A percentile compares a stretch with the other conserved stretches of the same genome.
Conservation (phyloP, 768 basidiomycete species). For the Kwoniella dendrophila region DNA sequence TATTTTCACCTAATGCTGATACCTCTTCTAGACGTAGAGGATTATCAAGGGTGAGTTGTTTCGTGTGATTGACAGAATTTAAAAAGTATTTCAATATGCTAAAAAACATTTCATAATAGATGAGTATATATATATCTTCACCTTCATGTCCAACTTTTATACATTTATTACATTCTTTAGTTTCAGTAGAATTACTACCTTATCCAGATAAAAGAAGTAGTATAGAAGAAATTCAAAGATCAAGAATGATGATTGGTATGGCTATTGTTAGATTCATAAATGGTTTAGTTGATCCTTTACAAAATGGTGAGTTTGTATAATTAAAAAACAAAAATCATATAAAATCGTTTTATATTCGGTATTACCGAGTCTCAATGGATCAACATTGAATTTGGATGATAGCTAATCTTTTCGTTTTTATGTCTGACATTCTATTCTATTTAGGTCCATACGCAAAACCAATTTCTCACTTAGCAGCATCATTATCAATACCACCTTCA, state of each 20-base stretch:
- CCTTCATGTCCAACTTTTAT: conserved; percentile 53
- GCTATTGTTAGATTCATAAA: conserved; percentile 89
- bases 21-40: conserved; percentile 23
- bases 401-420: background rate
- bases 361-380: too few relatives aligned
- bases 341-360: too few relatives aligned
- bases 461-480: conserved; percentile 81
- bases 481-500: conserved; percentile 82
- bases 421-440: conserved; percentile 2
- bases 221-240: conserved; percentile 41
- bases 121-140: conserved; percentile 50
- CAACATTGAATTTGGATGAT: too few relatives aligned
- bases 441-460: conserved; percentile 78
- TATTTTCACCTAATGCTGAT: conserved; percentile 46
- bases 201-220: conserved; percentile 23
- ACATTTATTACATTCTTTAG: conserved; percentile 47
- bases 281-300: conserved; percentile 90
- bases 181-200: conserved; percentile 44
- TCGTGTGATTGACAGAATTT: too few relatives aligned
- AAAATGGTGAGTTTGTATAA: conserved; percentile 60
- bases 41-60: conserved; percentile 49
- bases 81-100: too few relatives aligned
- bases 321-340: too few relatives aligned
- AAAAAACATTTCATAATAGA: too few relatives aligned
- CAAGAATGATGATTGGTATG: conserved; percentile 77